phyloP scores from a whole-genome alignment of 1,284 basidiomycete genomes.

The Volvariella volvacea region DNA sequence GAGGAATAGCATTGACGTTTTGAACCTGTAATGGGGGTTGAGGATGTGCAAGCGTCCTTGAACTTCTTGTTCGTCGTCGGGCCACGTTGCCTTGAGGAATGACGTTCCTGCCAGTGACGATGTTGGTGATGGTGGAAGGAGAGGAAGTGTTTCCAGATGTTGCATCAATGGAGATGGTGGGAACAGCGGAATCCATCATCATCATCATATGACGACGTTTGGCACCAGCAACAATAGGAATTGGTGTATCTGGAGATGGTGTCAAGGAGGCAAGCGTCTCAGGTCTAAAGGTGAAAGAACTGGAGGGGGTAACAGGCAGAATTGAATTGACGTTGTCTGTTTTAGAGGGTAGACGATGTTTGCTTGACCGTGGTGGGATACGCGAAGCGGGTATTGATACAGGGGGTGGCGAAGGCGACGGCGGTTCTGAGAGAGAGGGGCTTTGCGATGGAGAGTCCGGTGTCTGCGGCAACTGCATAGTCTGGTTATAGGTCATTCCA shows the following conservation, averaged over 20 bases:
- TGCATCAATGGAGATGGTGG: conserved; percentile 21
- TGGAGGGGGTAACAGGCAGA: conserved; percentile 1
- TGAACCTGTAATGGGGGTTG: conserved; percentile 21
- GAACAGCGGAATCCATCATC: conserved; percentile 48
- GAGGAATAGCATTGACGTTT: conserved; percentile 26
- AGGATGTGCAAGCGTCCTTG: conserved; percentile 23
- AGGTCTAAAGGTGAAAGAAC: conserved; percentile 13
- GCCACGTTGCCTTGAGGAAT: conserved; percentile 15
- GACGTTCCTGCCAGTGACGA: conserved; percentile 12
- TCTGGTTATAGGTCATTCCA: too few species aligned
- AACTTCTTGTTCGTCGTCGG: conserved; percentile 38
- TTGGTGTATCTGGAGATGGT: conserved; percentile 25
- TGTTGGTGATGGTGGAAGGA: conserved; percentile 7
- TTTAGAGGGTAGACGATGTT: conserved; percentile 7
- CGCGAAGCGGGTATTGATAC: conserved; percentile 8
- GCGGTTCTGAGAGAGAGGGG: too few species aligned
- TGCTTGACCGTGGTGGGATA: conserved; percentile 2
- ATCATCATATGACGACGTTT: conserved; percentile 56
- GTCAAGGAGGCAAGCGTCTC: conserved; percentile 14
- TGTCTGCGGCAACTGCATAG: too few species aligned
- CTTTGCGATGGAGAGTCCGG: too few species aligned
- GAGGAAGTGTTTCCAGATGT: conserved; percentile 18
- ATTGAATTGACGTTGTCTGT: conserved; percentile 6
- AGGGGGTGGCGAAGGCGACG: too few species aligned
- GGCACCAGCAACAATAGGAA: conserved; percentile 27